phyloP scores from a whole-genome alignment of 352 stramenopile genomes.

The Aphanomyces invadans region DNA sequence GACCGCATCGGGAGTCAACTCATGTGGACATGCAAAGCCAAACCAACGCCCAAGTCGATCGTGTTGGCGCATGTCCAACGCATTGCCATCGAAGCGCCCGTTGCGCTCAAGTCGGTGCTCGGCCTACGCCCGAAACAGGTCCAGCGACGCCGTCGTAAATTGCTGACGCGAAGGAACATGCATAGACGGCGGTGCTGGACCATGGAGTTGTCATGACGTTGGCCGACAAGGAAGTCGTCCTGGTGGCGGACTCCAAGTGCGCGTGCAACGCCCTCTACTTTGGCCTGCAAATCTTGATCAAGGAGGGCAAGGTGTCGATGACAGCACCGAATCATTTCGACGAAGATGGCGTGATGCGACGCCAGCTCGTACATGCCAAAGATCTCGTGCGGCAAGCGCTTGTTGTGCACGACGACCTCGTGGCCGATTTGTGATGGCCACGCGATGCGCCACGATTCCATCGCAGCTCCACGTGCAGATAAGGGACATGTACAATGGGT shows the following conservation, averaged over 20 bases:
- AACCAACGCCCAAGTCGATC: constrained; percentile 35
- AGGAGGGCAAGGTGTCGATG: constrained; percentile 35
- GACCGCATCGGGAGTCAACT: constrained; percentile 53
- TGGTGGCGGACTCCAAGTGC: constrained; percentile 52
- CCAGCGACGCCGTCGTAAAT: neutral
- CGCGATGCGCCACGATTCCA: no score
- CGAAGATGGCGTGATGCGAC: constrained; percentile 50
- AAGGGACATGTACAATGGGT: no score
- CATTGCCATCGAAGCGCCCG: constrained; percentile 40
- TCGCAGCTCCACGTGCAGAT: no score
- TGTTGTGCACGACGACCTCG: neutral
- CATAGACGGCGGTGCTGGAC: neutral
- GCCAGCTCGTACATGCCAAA: constrained; percentile 55
- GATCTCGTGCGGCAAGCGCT: constrained; percentile 43
- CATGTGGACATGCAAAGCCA: constrained; percentile 46
- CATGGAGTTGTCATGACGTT: neutral
- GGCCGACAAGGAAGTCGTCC: constrained; percentile 36
- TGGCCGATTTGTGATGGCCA: no score
- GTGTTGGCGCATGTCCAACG: constrained; percentile 39
- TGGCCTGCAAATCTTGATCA: constrained; percentile 41
- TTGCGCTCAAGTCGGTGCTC: constrained; percentile 32
- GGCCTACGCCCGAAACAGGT: constrained; percentile 15
- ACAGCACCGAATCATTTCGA: constrained; percentile 50
- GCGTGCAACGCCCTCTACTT: constrained; percentile 52
- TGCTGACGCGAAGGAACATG: neutral